phyloP scores from a whole-genome alignment of 2,329 filamentous ascomycete species.

The Ophiostoma fasciatum region DNA sequence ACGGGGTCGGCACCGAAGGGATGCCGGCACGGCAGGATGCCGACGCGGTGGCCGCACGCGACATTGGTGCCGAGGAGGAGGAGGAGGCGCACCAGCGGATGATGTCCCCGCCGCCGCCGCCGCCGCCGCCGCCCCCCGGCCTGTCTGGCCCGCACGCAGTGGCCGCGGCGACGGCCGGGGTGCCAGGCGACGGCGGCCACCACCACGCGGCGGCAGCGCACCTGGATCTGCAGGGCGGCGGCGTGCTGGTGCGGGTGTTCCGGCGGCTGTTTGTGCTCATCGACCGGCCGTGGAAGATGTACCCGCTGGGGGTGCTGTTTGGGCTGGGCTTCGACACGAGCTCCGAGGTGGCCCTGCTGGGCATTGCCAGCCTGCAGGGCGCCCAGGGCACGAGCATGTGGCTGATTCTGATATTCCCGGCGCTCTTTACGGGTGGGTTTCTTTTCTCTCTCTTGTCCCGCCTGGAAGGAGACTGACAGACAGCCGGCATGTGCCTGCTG shows the following conservation, averaged over 20 bases:
- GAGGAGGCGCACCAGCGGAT: neutral
- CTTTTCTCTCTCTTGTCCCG: neutral
- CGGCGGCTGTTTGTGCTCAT: slow-evolving; percentile 62
- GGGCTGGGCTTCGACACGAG: slow-evolving; percentile 92
- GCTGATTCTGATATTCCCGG: slow-evolving; percentile 83
- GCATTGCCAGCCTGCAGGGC: slow-evolving; percentile 78
- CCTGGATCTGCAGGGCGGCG: slow-evolving; percentile 61
- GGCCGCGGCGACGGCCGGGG: slow-evolving; percentile 12
- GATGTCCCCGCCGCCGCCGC: neutral
- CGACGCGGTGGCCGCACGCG: neutral
- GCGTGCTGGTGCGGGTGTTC: slow-evolving; percentile 57
- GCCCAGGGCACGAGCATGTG: slow-evolving; percentile 79
- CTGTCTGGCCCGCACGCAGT: no score
- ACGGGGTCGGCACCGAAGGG: slow-evolving; percentile 14
- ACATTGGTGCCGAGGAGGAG: slow-evolving; percentile 6
- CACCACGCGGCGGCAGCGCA: slow-evolving; percentile 30
- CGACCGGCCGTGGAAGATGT: slow-evolving; percentile 86
- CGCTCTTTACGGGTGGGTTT: slow-evolving; percentile 64
- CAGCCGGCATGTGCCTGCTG: slow-evolving; percentile 84
- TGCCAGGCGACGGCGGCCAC: no score
- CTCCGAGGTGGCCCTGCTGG: slow-evolving; percentile 81
- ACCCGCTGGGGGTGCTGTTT: slow-evolving; percentile 75
- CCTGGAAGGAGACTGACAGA: neutral
- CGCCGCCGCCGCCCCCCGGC: slow-evolving; percentile 5
- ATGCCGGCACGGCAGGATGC: neutral